phyloP scores from a whole-genome alignment of 257 asterid species.

The Gentiana straminea region DNA sequence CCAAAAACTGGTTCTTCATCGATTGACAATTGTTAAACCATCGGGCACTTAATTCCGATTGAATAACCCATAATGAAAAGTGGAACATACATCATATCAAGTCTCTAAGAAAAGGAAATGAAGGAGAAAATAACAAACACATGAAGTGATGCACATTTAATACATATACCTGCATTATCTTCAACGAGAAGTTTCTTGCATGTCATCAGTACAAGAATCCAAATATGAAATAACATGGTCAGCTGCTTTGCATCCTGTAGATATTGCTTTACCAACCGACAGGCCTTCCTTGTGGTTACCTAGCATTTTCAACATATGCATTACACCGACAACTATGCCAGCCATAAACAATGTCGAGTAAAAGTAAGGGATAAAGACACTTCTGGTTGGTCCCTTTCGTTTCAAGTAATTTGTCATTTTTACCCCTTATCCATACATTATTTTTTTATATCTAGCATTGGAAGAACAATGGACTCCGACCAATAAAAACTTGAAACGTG shows the following conservation, averaged over 20 bases:
- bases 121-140: neutral
- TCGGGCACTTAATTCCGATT: no score
- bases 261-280: slow-evolving; percentile 87
- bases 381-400: no score
- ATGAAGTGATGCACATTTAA: neutral
- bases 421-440: no score
- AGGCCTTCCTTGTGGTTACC: slow-evolving; percentile 94
- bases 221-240: slow-evolving; percentile 79
- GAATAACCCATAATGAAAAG: no score
- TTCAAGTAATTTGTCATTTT: no score
- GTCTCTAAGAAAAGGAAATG: neutral
- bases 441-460: no score
- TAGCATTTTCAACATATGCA: slow-evolving; percentile 15
- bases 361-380: no score
- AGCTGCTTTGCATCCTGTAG: slow-evolving; percentile 80
- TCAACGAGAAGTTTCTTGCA: slow-evolving; percentile 7
- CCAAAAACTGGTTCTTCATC: no score
- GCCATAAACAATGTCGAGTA: no score
- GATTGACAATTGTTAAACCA: no score
- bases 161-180: neutral
- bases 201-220: slow-evolving; percentile 22
- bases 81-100: neutral
- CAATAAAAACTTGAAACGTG: no score
- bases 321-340: neutral
- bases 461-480: no score